phyloP scores from a whole-genome alignment of 345 rosid genomes.

The Rhodomyrtus tomentosa region DNA sequence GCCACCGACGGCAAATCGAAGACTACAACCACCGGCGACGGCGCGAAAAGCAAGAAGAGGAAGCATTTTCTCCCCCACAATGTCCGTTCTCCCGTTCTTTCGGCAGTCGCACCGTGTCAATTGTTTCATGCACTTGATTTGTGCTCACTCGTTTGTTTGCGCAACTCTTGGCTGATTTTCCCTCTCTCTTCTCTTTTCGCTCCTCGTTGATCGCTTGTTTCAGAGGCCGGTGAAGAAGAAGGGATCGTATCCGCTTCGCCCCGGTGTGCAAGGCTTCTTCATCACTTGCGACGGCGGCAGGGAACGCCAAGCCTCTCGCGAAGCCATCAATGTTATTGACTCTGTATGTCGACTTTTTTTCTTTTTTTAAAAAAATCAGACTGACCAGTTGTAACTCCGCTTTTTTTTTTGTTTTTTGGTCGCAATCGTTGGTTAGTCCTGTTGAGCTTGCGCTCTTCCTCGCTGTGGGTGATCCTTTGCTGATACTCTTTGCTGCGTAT shows the following conservation, averaged over 20 bases:
- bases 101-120: neutral
- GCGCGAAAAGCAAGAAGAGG: slow-evolving; percentile 53
- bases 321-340: slow-evolving; percentile 75
- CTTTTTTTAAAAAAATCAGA: neutral
- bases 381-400: neutral
- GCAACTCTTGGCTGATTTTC: neutral
- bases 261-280: slow-evolving; percentile 87
- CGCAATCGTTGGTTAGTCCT: neutral
- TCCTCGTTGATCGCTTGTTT: neutral
- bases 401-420: neutral
- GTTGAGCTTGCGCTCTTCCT: neutral
- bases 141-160: neutral
- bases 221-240: slow-evolving; percentile 82
- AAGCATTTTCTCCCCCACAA: slow-evolving; percentile 74
- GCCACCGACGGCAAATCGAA: slow-evolving; percentile 28
- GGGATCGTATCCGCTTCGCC: slow-evolving; percentile 70
- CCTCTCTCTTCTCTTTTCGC: neutral
- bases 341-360: slow-evolving; percentile 32
- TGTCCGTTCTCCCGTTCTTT: slow-evolving; percentile 9
- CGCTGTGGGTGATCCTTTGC: neutral
- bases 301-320: slow-evolving; percentile 78
- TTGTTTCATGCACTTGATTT: neutral
- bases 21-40: neutral
- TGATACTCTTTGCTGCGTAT: neutral
- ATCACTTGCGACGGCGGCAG: slow-evolving; percentile 92